Percentiles rank a stretch among this genome's conserved stretches.
phyloP scores from a whole-genome alignment of 129 eudicot species.

The Arctium minus region DNA sequence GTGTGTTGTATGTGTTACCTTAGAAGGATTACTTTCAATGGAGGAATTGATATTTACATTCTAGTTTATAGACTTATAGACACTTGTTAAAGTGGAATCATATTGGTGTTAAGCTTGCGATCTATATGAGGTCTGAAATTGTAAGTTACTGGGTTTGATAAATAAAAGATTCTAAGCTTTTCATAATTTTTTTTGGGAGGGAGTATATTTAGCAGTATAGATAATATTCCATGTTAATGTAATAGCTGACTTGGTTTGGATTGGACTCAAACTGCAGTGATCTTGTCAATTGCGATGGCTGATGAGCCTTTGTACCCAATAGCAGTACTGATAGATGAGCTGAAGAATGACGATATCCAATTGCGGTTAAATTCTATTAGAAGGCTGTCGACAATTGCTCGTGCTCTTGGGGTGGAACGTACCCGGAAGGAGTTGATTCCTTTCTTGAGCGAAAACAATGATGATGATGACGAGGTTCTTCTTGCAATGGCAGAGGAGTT shows the following conservation, averaged over 20 bases:
- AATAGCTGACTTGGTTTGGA: slow-evolving; percentile 9
- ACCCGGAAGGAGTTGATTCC: slow-evolving; percentile 86
- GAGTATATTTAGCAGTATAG: not conserved
- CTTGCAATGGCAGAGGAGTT: slow-evolving; percentile 97
- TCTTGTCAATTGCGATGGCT: slow-evolving; percentile 43
- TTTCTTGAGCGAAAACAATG: slow-evolving; percentile 84
- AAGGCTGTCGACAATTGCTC: slow-evolving; percentile 76
- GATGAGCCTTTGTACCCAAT: slow-evolving; percentile 92
- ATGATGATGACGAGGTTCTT: slow-evolving; percentile 92
- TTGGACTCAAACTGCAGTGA: slow-evolving; percentile 10
- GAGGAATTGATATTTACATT: slow-evolving; percentile 1
- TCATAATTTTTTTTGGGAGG: not conserved
- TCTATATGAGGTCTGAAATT: not conserved
- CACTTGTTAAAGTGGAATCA: not conserved
- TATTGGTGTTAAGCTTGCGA: not conserved
- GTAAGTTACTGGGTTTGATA: not conserved
- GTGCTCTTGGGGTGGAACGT: slow-evolving; percentile 90
- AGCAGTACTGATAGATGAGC: slow-evolving; percentile 85
- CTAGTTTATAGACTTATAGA: not conserved
- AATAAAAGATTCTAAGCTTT: not conserved
- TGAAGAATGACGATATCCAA: slow-evolving; percentile 89
- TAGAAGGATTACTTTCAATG: not conserved
- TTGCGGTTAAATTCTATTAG: slow-evolving; percentile 80
- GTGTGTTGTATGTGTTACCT: not conserved
- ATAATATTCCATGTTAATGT: slow-evolving; percentile 5